Evolutionary conservation across 441 rosid species (phyloP), one percentile per base, ranked within the genome.

Genomic region (Geranium incanum): DNA sequence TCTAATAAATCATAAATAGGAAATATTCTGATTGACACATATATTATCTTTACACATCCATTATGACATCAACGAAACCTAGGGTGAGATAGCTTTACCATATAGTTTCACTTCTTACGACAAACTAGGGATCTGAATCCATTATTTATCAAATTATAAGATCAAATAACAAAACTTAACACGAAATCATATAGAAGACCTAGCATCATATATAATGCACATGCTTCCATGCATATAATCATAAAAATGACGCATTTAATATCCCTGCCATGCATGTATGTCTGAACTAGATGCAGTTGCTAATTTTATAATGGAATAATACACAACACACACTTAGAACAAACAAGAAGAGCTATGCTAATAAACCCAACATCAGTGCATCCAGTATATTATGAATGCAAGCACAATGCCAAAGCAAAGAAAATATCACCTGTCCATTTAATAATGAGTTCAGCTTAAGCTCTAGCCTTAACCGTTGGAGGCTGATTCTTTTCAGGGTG

Each of bases 401-500:
- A 45, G 12, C 7, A 62, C 33, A 12, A 52, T 43, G 72, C 37
- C 71, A 66, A 4, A 43, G 70, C 16, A 70, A 60, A 70, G 69
- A 67, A 78, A 43, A 6, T 72, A 76, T 71, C 83, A 90, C 99
- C 72, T 95, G 99, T 71, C 80, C 76, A 76, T 78, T 85, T 79
- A 95, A 75, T 74, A 92, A 68, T 28, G 84, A 76, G 77, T 79
- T 85, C 77, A 95, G 85, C 84, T 88, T 89, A 68, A 90, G 84
- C 83, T 89, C 90, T 76, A 83, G 82, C 79, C 80, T 84, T 78
- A 86, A 81, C 85, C 81, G 88, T 73, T 89, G 95, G 66, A 95
- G 83, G 76, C 77, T 76, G 76, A 84, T 87, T 78, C 86, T 86
- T 82, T 89, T 90, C 77, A 79, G 79, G 70, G 80, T 83, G 67